Base-by-base conservation (phyloP, 495 filamentous ascomycete species). In the Aspergillus olivimuriae region DNA sequence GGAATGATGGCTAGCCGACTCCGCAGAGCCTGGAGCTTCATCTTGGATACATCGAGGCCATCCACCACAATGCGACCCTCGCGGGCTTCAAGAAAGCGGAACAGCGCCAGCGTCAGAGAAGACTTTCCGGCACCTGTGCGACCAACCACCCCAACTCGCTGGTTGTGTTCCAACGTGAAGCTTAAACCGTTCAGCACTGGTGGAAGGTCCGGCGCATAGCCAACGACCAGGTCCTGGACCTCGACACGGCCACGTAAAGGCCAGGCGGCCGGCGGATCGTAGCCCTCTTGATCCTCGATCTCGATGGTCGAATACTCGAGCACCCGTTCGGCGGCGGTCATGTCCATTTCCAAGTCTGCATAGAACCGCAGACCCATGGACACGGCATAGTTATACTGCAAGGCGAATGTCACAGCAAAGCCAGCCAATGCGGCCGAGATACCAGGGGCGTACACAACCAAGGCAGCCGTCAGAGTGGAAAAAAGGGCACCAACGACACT, bases 71-170 rank as follows among this genome's bases (percentile, higher is more conserved):
- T 86, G 3, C 63, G 75, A 11, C 87, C 87, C 1, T 78, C 69
- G 3, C 78, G 72, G 4, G 85, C 84, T 51, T 88, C 82, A 7
- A 94, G 63, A 63, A 91, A 91, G 5, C 86, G 86, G 75, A 90
- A 94, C 0, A 94, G 63, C 0, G 87, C 86, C 0, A 94, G 70
- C 1, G 87, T 89, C 7, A 94, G 64, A 1, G 86, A 89, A 0
- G 85, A 90, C 55, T 95, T 95, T 14, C 89, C 89, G 0, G 87
- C 87, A 10, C 89, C 89, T 8, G 89, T 94, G 15, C 89, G 81
- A 9, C 89, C 89, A 7, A 92, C 84, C 1, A 95, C 82, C 12
- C 87, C 89, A 28, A 95, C 67, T 3, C 87, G 73, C 57, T 95
- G 78, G 51, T 86, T 86, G 24, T 75, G 71, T 38, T 86, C 72